Evolutionary conservation across 192 early-diverging fungal species (phyloP).

Genomic region (Pecoramyces ruminantium): DNA sequence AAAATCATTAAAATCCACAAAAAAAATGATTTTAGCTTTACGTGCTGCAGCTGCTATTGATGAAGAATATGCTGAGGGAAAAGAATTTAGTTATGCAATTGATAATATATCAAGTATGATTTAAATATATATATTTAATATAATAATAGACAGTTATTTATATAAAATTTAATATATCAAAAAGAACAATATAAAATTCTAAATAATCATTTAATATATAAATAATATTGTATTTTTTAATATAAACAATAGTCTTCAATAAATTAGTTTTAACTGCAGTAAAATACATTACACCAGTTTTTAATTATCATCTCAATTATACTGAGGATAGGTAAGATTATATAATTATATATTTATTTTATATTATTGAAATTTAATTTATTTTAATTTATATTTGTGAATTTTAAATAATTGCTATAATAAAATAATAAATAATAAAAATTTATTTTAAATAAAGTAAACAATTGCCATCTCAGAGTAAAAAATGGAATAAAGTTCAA

Average conservation of each 20-base stretch:
- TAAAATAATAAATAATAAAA: too few species aligned
- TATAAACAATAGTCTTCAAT: neutral
- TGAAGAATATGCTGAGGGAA: slow-evolving; percentile 11
- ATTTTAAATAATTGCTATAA: too few species aligned
- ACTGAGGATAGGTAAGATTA: neutral
- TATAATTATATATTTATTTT: too few species aligned
- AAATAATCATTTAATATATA: too few species aligned
- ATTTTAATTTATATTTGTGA: too few species aligned
- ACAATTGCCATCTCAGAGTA: neutral
- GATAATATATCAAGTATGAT: slow-evolving; percentile 1
- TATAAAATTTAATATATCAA: too few species aligned
- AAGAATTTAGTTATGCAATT: slow-evolving; percentile 14
- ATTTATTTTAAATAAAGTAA: neutral
- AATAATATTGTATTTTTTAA: neutral
- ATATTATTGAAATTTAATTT: too few species aligned
- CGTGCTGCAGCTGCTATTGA: neutral
- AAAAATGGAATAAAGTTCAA: slow-evolving; percentile 57
- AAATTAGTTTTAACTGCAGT: neutral
- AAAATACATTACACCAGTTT: neutral
- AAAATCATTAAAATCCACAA: neutral
- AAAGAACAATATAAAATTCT: too few species aligned
- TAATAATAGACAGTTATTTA: too few species aligned
- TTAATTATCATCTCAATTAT: neutral
- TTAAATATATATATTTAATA: too few species aligned
- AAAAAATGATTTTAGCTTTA: neutral